Conservation (phyloP, 2,329 filamentous ascomycete genomes). For the Penicillium sp. region DNA sequence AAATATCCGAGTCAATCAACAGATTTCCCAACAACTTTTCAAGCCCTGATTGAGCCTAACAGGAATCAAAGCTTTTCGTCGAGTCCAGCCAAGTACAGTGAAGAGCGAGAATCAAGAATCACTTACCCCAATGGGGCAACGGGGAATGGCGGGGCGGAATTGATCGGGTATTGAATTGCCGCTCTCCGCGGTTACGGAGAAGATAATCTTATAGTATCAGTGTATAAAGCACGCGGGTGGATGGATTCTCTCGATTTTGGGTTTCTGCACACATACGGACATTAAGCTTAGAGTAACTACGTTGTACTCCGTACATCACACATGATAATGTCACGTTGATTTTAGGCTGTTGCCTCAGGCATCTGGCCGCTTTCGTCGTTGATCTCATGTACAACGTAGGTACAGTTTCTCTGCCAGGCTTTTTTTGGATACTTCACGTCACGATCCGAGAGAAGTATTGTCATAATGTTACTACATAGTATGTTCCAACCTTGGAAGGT, state of each 20-base stretch:
- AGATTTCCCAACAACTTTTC: background rate
- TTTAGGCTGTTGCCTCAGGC: background rate
- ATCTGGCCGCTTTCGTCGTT: background rate
- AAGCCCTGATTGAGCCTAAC: constrained; percentile 3
- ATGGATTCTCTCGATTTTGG: background rate
- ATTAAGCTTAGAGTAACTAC: too few species aligned
- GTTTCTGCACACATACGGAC: background rate
- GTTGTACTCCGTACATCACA: too few species aligned
- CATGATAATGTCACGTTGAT: too few species aligned
- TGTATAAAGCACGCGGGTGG: background rate
- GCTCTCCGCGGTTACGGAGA: constrained; percentile 20
- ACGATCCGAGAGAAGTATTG: background rate
- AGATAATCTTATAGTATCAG: background rate
- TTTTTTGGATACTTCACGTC: background rate
- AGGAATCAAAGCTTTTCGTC: constrained; percentile 9
- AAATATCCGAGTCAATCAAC: background rate
- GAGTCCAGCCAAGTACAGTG: background rate
- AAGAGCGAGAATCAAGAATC: constrained; percentile 8
- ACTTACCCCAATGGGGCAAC: constrained; percentile 11
- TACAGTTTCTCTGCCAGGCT: background rate
- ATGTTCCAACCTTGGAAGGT: too few species aligned
- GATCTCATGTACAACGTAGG: background rate
- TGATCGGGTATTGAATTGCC: constrained; percentile 18
- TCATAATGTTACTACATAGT: too few species aligned
- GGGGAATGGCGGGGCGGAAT: constrained; percentile 15